phyloP scores from a whole-genome alignment of 2,329 filamentous ascomycete genomes.

The Cladophialophora bantiana region DNA sequence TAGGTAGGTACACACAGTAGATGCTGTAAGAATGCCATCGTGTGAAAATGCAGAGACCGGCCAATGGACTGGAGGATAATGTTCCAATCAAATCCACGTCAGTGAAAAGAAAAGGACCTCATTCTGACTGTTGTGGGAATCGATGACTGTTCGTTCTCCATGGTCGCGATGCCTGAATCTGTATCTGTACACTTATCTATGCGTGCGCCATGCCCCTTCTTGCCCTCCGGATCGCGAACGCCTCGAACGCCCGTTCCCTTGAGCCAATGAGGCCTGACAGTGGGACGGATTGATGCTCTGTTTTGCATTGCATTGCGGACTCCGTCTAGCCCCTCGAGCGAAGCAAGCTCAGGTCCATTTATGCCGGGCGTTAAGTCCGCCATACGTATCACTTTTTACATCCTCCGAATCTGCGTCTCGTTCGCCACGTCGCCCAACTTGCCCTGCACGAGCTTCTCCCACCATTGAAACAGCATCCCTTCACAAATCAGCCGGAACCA shows the following conservation, averaged over 20 bases:
- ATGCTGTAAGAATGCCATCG: too few species aligned
- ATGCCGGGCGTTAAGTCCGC: background rate
- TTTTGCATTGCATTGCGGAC: background rate
- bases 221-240: background rate
- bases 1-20: too few species aligned
- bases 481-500: constrained; percentile 99
- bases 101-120: too few species aligned
- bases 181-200: background rate
- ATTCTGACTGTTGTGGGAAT: too few species aligned
- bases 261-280: background rate
- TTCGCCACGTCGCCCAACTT: constrained; percentile 80
- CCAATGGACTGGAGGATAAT: too few species aligned
- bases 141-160: background rate
- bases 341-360: background rate
- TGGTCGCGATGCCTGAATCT: background rate
- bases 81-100: too few species aligned
- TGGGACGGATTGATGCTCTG: background rate
- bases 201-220: background rate
- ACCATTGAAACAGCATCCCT: constrained; percentile 98
- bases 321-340: background rate
- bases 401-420: constrained; percentile 86
- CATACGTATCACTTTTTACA: constrained; percentile 57
- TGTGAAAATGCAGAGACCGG: too few species aligned
- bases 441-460: constrained; percentile 80
- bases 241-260: background rate